These are phyloP conservation scores for Collybiopsis luxurians DNA, from an alignment of 768 basidiomycete species.

Conservation along the genomic window DNA sequence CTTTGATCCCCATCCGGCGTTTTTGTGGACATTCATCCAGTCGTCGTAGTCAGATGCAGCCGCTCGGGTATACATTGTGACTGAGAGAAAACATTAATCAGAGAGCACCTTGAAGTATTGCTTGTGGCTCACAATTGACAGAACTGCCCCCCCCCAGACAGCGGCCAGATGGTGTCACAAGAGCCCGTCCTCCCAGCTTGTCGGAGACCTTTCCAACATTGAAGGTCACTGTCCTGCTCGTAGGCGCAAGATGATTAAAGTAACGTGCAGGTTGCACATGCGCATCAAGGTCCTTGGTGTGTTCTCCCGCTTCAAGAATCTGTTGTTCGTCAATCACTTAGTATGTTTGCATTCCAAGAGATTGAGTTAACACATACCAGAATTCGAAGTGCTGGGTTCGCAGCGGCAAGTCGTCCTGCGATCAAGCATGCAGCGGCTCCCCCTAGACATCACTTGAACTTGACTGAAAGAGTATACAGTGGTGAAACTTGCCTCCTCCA, in stretches of 20 bases:
- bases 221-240: slow-evolving; percentile 40
- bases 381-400: slow-evolving; percentile 53
- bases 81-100: slow-evolving; percentile 17
- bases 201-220: slow-evolving; percentile 43
- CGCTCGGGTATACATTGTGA: slow-evolving; percentile 56
- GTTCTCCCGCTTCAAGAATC: slow-evolving; percentile 58
- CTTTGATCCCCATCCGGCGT: slow-evolving; percentile 60
- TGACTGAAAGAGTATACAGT: too few relatives aligned
- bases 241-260: slow-evolving; percentile 37
- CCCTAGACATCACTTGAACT: too few relatives aligned
- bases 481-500: too few relatives aligned
- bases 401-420: slow-evolving; percentile 52
- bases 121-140: slow-evolving; percentile 48
- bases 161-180: slow-evolving; percentile 42
- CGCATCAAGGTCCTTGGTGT: slow-evolving; percentile 39
- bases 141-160: slow-evolving; percentile 62
- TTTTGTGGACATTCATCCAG: slow-evolving; percentile 50
- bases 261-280: slow-evolving; percentile 57
- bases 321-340: too few relatives aligned
- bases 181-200: slow-evolving; percentile 38
- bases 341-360: too few relatives aligned
- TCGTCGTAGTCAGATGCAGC: slow-evolving; percentile 65
- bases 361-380: too few relatives aligned
- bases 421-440: slow-evolving; percentile 57
- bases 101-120: not conserved